Conservation (phyloP, 495 filamentous ascomycete genomes). For the Daldinia concentrica region DNA sequence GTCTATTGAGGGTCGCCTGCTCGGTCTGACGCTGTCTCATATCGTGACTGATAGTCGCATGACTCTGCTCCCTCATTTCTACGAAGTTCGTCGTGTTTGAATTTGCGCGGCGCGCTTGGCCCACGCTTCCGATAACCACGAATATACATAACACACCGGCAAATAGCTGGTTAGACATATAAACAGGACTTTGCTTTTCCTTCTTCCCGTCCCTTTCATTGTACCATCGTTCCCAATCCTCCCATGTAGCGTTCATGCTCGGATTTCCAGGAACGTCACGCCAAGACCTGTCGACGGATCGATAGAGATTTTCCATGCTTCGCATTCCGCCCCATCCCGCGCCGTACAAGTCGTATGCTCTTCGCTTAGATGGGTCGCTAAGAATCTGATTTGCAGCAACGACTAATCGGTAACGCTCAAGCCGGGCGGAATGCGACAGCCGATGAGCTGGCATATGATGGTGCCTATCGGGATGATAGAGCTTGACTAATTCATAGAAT, state of each 20-base stretch:
- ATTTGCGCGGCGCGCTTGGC: conserved; percentile 73
- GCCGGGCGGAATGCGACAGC: conserved; percentile 64
- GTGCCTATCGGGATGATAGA: conserved; percentile 90
- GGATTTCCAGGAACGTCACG: conserved; percentile 63
- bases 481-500: conserved; percentile 91
- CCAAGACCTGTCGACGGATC: conserved; percentile 58
- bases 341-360: conserved; percentile 83
- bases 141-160: conserved; percentile 71
- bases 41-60: conserved; percentile 69
- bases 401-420: conserved; percentile 88
- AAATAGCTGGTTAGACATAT: conserved; percentile 80
- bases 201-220: conserved; percentile 58
- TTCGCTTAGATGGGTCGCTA: conserved; percentile 79
- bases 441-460: conserved; percentile 55
- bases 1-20: conserved; percentile 59
- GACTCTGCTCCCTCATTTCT: conserved; percentile 68
- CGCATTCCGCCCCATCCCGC: conserved; percentile 74
- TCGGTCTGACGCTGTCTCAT: conserved; percentile 65
- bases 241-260: conserved; percentile 91
- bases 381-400: conserved; percentile 89
- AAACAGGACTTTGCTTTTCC: conserved; percentile 65
- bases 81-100: conserved; percentile 64
- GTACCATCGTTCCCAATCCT: conserved; percentile 96
- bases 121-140: conserved; percentile 69
- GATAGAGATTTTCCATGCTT: conserved; percentile 48